Evolutionary conservation across 1,284 basidiomycete species (phyloP).

Genomic region (Moniliophthora roreri): DNA sequence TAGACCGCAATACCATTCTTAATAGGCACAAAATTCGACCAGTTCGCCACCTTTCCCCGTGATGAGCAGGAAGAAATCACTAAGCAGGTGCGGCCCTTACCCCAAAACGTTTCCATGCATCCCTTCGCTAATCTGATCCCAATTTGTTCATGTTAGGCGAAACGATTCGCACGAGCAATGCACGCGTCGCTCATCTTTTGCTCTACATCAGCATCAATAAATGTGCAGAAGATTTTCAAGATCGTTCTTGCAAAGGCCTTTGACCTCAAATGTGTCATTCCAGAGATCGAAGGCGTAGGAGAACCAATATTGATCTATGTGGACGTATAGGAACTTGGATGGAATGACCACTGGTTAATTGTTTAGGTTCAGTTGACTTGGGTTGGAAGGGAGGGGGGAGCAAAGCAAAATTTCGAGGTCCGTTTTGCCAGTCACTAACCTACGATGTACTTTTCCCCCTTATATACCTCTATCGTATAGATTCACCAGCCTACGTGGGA

Average conservation of each 20-base stretch:
- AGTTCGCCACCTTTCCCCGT: constrained; percentile 91
- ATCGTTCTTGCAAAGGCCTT: constrained; percentile 90
- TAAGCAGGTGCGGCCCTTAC: constrained; percentile 73
- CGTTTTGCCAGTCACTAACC: not conserved
- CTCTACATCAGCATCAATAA: constrained; percentile 96
- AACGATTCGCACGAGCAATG: constrained; percentile 97
- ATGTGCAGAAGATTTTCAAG: constrained; percentile 99
- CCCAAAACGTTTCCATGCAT: not conserved
- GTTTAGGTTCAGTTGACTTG: not conserved
- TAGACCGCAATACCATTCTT: constrained; percentile 95
- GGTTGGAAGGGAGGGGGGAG: constrained; percentile 20
- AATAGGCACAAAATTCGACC: constrained; percentile 98
- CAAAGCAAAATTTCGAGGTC: constrained; percentile 27
- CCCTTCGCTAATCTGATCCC: constrained; percentile 10
- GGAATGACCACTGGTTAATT: constrained; percentile 8
- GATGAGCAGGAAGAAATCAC: constrained; percentile 99
- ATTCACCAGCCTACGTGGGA: constrained; percentile 22
- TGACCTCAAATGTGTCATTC: constrained; percentile 92
- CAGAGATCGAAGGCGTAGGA: constrained; percentile 93
- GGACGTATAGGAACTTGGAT: constrained; percentile 58
- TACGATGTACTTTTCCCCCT: constrained; percentile 4
- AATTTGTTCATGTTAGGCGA: constrained; percentile 57
- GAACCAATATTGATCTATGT: constrained; percentile 92
- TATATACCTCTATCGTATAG: constrained; percentile 15
- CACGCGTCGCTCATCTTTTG: constrained; percentile 98